phyloP scores from a whole-genome alignment of 805 yeast species.

The Kluyveromyces dobzhanskii region DNA sequence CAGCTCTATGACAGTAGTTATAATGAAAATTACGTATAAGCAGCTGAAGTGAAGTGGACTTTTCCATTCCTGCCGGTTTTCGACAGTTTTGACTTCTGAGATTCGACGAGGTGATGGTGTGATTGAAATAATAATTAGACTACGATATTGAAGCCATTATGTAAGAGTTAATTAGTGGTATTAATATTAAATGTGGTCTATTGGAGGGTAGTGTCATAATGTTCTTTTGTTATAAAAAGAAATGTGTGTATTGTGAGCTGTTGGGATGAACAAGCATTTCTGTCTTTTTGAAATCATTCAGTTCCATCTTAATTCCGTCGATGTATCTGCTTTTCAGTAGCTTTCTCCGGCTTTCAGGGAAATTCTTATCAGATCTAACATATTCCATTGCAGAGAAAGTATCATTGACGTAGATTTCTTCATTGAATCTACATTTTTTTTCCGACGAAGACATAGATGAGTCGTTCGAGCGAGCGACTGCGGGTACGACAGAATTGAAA shows the following conservation, averaged over 20 bases:
- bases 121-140: too few species aligned
- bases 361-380: conserved; percentile 20
- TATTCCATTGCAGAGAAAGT: conserved; percentile 25
- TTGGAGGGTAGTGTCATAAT: too few species aligned
- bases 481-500: conserved; percentile 8
- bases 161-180: too few species aligned
- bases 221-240: conserved; percentile 35
- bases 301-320: conserved; percentile 46
- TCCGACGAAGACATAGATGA: neutral
- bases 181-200: too few species aligned
- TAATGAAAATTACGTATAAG: too few species aligned
- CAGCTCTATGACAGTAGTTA: too few species aligned
- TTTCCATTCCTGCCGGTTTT: too few species aligned
- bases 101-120: too few species aligned
- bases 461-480: neutral
- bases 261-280: conserved; percentile 64
- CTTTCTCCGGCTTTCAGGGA: conserved; percentile 14
- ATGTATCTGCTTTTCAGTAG: conserved; percentile 17
- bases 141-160: too few species aligned
- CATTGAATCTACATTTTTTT: conserved; percentile 18
- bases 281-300: conserved; percentile 53
- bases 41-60: too few species aligned
- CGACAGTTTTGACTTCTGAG: too few species aligned
- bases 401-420: conserved; percentile 20
- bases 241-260: conserved; percentile 57